Base-by-base conservation (phyloP, 2,329 filamentous ascomycete species). In the Neonectria sp. region DNA sequence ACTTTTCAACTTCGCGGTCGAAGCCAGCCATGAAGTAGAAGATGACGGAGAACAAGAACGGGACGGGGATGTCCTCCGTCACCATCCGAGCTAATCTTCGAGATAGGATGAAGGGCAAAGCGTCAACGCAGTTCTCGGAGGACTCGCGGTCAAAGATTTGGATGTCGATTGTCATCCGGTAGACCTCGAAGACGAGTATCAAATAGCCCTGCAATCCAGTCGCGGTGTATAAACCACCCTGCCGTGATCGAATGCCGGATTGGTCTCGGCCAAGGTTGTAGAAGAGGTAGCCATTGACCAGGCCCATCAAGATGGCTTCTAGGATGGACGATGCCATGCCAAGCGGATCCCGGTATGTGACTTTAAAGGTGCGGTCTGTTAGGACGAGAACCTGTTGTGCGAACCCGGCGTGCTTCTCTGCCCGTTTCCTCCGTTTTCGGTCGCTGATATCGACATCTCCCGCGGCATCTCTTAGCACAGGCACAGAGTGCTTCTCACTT, bases 11-110 rank as follows among this genome's bases (percentile, higher is more conserved):
- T 9, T 90, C 86, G 3, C 86, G 83, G 53, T 92, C 88, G 71
- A 94, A 93, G 0, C 92, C 92, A 7, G 90, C 88, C 91, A 95
- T 94, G 77, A 93, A 95, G 78, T 95, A 95, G 75, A 90, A 91
- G 8, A 95, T 91, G 2, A 90, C 80, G 6, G 90, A 90, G 75
- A 91, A 95, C 4, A 94, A 77, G 17, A 94, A 85, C 0, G 92
- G 92, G 1, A 94, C 91, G 0, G 92, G 91, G 0, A 95, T 75
- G 74, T 95, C 92, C 76, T 95, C 92, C 0, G 92, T 89, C 2
- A 91, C 84, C 25, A 94, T 80, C 6, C 92, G 86, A 1, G 93
- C 91, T 6, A 94, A 78, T 29, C 93, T 86, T 48, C 93, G 85
- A 21, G 92, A 94, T 1, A 94, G 76, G 2, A 95, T 84, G 68